Evolutionary conservation across 1,284 basidiomycete species (phyloP).

Genomic region (Rhodotorula mucilaginosa): DNA sequence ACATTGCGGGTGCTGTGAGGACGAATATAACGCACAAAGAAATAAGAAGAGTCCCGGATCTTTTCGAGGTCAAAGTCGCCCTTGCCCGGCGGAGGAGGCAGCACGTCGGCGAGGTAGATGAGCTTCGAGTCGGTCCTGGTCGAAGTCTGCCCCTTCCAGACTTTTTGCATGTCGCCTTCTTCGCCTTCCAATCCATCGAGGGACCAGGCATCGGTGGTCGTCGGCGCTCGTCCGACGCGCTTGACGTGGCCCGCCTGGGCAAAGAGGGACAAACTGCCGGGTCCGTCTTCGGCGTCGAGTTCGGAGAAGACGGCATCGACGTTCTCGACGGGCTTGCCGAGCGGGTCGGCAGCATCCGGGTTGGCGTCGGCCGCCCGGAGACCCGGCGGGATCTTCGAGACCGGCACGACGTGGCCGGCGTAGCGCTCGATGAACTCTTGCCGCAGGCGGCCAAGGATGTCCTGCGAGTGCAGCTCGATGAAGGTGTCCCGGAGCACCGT

Average conservation of each 20-base stretch:
- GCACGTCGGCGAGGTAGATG: constrained; percentile 68
- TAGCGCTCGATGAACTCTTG: constrained; percentile 71
- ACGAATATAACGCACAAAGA: constrained; percentile 54
- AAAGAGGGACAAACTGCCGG: constrained; percentile 22
- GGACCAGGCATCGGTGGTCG: not conserved
- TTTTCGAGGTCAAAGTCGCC: constrained; percentile 83
- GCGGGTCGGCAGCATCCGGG: not conserved
- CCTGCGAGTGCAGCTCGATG: constrained; percentile 82
- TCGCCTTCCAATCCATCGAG: constrained; percentile 1
- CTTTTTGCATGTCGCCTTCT: constrained; percentile 12
- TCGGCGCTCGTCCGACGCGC: constrained; percentile 30
- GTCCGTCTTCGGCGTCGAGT: constrained; percentile 42
- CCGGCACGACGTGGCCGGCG: constrained; percentile 68
- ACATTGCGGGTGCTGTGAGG: not conserved
- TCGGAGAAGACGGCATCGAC: constrained; percentile 45
- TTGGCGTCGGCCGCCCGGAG: constrained; percentile 10
- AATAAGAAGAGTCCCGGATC: constrained; percentile 80
- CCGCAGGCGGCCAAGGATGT: constrained; percentile 64
- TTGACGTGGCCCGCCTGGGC: constrained; percentile 21
- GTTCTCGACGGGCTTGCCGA: constrained; percentile 1
- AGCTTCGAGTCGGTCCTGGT: constrained; percentile 54
- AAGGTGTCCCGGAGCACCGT: constrained; percentile 87
- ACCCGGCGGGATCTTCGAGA: constrained; percentile 51
- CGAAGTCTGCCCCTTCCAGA: constrained; percentile 23
- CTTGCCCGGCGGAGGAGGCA: constrained; percentile 81